Evolutionary conservation across 345 rosid genomes (phyloP).

Genomic region (Streptanthus diversifolius): DNA sequence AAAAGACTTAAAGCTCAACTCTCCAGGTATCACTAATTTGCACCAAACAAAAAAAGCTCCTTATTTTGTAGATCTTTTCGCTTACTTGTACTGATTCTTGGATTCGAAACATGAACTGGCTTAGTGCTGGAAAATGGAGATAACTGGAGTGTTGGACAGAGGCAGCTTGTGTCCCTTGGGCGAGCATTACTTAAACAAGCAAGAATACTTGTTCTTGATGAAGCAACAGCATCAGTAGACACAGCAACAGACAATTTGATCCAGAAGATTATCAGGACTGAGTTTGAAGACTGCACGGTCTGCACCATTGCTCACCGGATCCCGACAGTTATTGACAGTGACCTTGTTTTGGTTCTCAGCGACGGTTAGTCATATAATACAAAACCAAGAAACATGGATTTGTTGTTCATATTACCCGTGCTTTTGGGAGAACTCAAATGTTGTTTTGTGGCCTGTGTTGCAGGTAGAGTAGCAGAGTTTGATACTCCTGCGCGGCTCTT

Average conservation of each 20-base stretch:
- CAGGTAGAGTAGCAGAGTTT: conserved; percentile 93
- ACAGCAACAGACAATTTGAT: conserved; percentile 96
- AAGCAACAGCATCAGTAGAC: conserved; percentile 98
- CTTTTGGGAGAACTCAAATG: not conserved
- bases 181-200: conserved; percentile 92
- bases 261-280: conserved; percentile 89
- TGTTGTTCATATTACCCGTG: not conserved
- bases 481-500: conserved; percentile 73
- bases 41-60: not conserved
- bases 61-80: not conserved
- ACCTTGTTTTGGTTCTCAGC: conserved; percentile 90
- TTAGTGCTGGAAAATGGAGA: conserved; percentile 95
- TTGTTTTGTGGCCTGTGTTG: conserved; percentile 17
- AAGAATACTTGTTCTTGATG: conserved; percentile 91
- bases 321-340: conserved; percentile 97
- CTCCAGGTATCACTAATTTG: conserved; percentile 56
- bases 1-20: conserved; percentile 82
- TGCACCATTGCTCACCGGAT: conserved; percentile 98
- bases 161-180: conserved; percentile 92
- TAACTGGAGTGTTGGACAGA: conserved; percentile 99
- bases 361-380: conserved; percentile 54
- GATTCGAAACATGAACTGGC: conserved; percentile 15
- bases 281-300: conserved; percentile 88
- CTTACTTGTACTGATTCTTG: conserved; percentile 1
- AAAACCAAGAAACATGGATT: not conserved